Base-by-base conservation (phyloP, 768 basidiomycete genomes). In the Gloeophyllum trabeum region DNA sequence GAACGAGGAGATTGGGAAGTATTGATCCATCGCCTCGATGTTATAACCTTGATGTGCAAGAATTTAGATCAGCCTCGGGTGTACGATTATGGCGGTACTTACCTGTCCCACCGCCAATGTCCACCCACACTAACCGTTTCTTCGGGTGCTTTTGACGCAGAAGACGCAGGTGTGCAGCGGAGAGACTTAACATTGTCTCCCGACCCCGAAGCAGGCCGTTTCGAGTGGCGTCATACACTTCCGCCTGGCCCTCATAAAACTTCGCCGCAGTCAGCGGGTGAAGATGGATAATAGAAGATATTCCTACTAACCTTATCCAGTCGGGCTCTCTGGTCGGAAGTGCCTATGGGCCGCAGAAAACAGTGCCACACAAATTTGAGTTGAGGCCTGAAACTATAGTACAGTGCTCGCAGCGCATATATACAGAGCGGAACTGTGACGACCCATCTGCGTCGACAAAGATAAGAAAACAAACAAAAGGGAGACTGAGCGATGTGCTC, bases 91-190 rank as follows among this genome's bases (percentile, higher is more conserved):
- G 19, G 23, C 24, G 34, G 6, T 37, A 35, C 54, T 41, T 34
- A 70, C 73, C 74, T 10, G 83, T 85, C 21, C 82, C 84, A 24
- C 83, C 84, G 13, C 83, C 81, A 43, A 87, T 75, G 54, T 87
- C 84, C 14, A 87, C 68, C 84, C 84, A 87, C 12, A 87, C 67
- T 14, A 82, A 68, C 12, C 66, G 65, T 52, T 71, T 69, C 0
- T 61, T 56, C 0, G 68, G 64, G 4, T 64, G 48, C 20, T 52
- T 53, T 25, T 54, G 56, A 4, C 64, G 64, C 36, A 81, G 63
- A 2, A 67, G 59, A 24, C 64, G 64, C 5, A 86, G 60, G 48
- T 85, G 81, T 24, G 71, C 69, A 0, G 79, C 77, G 3, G 73
- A 70, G n/a, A 86, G 64, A 41, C 65, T 68, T 10, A 84, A 66